Percentiles rank a stretch among this genome's conserved stretches.
Conservation (phyloP, 2,329 filamentous ascomycete species). For the Pestalotiopsis sp. region DNA sequence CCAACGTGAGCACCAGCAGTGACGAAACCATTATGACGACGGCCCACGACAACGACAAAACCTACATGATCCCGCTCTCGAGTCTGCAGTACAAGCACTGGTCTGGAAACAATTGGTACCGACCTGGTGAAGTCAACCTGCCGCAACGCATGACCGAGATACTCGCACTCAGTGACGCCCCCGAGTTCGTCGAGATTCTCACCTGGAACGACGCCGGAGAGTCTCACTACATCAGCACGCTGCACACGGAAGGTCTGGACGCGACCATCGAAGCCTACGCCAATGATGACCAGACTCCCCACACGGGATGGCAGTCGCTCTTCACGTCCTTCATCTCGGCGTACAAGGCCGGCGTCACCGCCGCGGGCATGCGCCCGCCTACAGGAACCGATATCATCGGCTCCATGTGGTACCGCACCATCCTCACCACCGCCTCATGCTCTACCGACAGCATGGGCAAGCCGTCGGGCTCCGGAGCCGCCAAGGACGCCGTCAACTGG, state of each 20-base stretch:
- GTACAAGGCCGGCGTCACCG: conserved; percentile 31
- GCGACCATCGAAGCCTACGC: conserved; percentile 32
- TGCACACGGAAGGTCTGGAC: conserved; percentile 33
- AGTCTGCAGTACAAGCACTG: conserved; percentile 36
- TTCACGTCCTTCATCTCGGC: conserved; percentile 37
- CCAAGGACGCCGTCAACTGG: conserved; percentile 31
- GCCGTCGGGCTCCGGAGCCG: conserved; percentile 27
- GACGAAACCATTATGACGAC: conserved; percentile 26
- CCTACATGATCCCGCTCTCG: conserved; percentile 39
- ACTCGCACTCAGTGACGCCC: conserved; percentile 26
- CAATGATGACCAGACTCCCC: conserved; percentile 28
- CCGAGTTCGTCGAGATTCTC: conserved; percentile 36
- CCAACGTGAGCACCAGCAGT: conserved; percentile 28
- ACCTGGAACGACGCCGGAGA: conserved; percentile 29
- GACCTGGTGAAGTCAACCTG: conserved; percentile 35
- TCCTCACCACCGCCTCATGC: conserved; percentile 19
- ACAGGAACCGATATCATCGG: conserved; percentile 26
- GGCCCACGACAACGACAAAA: conserved; percentile 28
- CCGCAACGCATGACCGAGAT: conserved; percentile 39
- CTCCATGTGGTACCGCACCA: conserved; percentile 35
- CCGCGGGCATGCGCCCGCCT: conserved; percentile 24
- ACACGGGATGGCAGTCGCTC: conserved; percentile 37
- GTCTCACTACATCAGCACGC: conserved; percentile 39
- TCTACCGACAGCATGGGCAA: conserved; percentile 15
- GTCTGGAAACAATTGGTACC: conserved; percentile 34